Evolutionary conservation across 139 green algal genomes (phyloP), one percentile per base, ranked within the genome.

Genomic region (Asterochloris erici): DNA sequence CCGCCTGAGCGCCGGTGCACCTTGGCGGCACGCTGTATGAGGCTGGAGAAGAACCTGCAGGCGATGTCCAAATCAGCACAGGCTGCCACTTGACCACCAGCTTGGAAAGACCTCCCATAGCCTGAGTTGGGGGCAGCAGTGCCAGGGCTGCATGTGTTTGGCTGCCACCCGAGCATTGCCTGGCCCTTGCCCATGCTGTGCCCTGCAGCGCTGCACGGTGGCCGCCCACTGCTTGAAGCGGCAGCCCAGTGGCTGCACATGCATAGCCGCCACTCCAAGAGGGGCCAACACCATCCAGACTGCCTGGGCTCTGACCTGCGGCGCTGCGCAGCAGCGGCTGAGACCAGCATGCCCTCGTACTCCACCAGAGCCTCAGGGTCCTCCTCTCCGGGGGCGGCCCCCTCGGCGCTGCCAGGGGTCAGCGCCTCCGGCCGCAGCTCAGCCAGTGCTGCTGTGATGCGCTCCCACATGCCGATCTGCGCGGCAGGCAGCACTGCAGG

Each of bases 281-380:
- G 38, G 38, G 38, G 38, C 38, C 38, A 2, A 54, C 38, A 54
- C 38, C 38, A 54, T 54, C 38, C 38, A 54, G 38, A 54, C 6
- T 54, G 38, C 38, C 38, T 54, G 38, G 38, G 38, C 38, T 54
- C 38, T 54, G 38, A 90, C 86, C 77, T 81, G 63, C 91, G 86
- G 27, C 91, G 84, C 84, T 92, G 84, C 2, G 91, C 91, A 17
- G 88, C 91, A 27, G 88, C 81, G 12, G 90, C 94, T 11, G 92
- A 95, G 64, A 97, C 90, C 47, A 97, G 91, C 92, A 96, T 97
- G 71, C 93, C 93, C 85, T 95, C 90, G 27, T 94, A 95, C 74
- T 95, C 91, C 68, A 97, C 93, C 77, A 97, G 75, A 76, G 92
- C 86, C 68, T 93, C 87, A 14, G 73, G 61, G 23, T 82, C 12